Base-by-base conservation (phyloP, 108 stramenopile genomes). In the Conticribra weissflogii region DNA sequence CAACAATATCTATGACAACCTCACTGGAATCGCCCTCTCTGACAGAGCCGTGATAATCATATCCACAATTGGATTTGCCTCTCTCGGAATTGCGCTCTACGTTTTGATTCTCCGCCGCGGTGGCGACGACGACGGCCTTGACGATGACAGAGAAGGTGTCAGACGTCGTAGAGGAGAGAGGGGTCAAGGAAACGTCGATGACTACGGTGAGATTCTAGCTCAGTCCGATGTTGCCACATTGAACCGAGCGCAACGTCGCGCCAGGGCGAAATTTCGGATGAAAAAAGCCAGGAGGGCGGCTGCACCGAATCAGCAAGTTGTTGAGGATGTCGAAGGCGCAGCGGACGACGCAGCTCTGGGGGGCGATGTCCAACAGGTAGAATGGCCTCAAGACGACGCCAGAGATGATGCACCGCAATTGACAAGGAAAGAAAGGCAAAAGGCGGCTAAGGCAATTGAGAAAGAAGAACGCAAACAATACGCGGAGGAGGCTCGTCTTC, bases 381-480 rank as follows among this genome's bases (percentile, higher is more conserved):
- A n/a, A n/a, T n/a, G n/a, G n/a, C n/a, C n/a, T n/a, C 12, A 17
- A 17, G 63, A 28, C 15, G 63, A 19, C 29, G 12, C 21, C n/a
- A 0, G 16, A 36, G 29, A 60, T 19, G 41, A 46, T 31, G 44
- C 21, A 15, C 29, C 5, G 0, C 68, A 69, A 7, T 27, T 85
- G n/a, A 82, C 68, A 36, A 72, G 90, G 53, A 91, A 86, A 54
- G 85, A 91, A 63, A 78, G 90, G 1, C 85, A 86, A 71, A 82
- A 80, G 46, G 75, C 65, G 3, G 90, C 90, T 44, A 91, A 91
- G 65, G 76, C 59, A 30, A 66, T 69, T 31, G 90, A 91, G 59
- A 68, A 60, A 29, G 72, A 81, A 51, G 85, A 91, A 70, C 83
- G 90, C 9, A 72, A 78, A 51, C 56, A 73, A 22, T 63, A 72